Evolutionary conservation across 2,329 filamentous ascomycete genomes (phyloP).

Genomic region (Hymenotorrendiella dingleyae): DNA sequence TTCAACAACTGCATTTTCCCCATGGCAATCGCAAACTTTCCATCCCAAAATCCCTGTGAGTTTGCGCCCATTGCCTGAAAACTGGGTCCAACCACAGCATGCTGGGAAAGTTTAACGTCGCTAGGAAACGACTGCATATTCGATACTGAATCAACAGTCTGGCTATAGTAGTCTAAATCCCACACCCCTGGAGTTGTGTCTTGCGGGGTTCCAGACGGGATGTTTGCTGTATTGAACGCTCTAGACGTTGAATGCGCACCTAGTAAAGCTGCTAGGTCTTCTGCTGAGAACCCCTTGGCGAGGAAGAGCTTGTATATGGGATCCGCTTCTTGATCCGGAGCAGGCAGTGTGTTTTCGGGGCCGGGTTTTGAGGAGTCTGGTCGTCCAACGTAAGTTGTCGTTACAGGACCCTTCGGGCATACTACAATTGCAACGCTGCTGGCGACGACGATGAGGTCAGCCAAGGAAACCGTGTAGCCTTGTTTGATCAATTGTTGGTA

Average conservation of each 20-base stretch:
- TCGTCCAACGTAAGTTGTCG: slow-evolving; percentile 13
- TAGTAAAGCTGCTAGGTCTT: slow-evolving; percentile 34
- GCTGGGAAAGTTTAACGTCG: slow-evolving; percentile 84
- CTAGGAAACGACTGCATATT: slow-evolving; percentile 72
- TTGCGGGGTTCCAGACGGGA: slow-evolving; percentile 24
- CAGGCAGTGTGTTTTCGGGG: slow-evolving; percentile 9
- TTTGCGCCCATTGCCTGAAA: slow-evolving; percentile 32
- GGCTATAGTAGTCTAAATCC: slow-evolving; percentile 33
- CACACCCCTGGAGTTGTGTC: slow-evolving; percentile 33
- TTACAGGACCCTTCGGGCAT: slow-evolving; percentile 12
- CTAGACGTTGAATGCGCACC: slow-evolving; percentile 33
- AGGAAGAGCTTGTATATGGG: slow-evolving; percentile 29
- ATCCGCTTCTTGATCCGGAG: slow-evolving; percentile 3
- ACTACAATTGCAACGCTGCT: slow-evolving; percentile 13
- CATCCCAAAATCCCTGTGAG: slow-evolving; percentile 31
- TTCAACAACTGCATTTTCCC: slow-evolving; percentile 13
- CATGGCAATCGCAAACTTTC: slow-evolving; percentile 28
- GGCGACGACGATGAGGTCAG: slow-evolving; percentile 15
- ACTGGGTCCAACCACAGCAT: slow-evolving; percentile 57
- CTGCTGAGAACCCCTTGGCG: slow-evolving; percentile 32
- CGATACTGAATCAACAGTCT: slow-evolving; percentile 25
- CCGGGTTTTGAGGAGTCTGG: slow-evolving; percentile 8
- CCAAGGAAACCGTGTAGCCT: slow-evolving; percentile 8
- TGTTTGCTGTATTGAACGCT: slow-evolving; percentile 26
- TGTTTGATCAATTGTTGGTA: slow-evolving; percentile 6